Base-by-base conservation (phyloP, 345 rosid genomes). In the Populus alba region DNA sequence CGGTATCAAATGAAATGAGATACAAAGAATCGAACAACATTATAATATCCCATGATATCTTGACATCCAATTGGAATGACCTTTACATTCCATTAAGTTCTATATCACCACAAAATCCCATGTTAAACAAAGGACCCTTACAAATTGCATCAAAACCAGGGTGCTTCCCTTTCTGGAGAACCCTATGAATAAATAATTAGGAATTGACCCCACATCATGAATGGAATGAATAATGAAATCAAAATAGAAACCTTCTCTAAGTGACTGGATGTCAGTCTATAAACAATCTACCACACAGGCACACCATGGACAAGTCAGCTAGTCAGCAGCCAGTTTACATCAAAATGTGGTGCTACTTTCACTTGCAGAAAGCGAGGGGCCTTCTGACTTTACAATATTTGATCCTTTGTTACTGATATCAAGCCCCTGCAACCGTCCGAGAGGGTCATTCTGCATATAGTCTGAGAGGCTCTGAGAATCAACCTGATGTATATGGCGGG, bases 341-440 rank as follows among this genome's bases (percentile, higher is more conserved):
- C 82, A 92, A 80, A 85, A 86, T 37, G 93, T 89, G 76, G 88
- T 89, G 85, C 90, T 89, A 85, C 94, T 89, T 88, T 92, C 96
- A 82, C 91, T 85, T 17, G 91, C 91, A 68, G 92, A 87, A 29
- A 89, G 78, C 0, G 91, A 88, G 67, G 90, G 90, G 81, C 90
- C 94, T 87, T 88, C 96, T 25, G 90, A 85, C 75, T 89, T 91
- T 68, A 88, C 91, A 25, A 85, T 62, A 67, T 83, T 86, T 20
- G 91, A 77, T 74, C 86, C 87, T 82, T 89, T 87, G 49, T 89
- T 85, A 73, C 89, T 85, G 85, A 92, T 91, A 81, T 94, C 97
- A 66, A 92, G 95, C 75, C 94, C 98, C 85, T 92, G 97, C 81
- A 94, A 82, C 75, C 87, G 88, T 68, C 92, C 89, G 38, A 91